Conservation (phyloP, 139 green algal species). For the Tetradesmus lagerheimii region DNA sequence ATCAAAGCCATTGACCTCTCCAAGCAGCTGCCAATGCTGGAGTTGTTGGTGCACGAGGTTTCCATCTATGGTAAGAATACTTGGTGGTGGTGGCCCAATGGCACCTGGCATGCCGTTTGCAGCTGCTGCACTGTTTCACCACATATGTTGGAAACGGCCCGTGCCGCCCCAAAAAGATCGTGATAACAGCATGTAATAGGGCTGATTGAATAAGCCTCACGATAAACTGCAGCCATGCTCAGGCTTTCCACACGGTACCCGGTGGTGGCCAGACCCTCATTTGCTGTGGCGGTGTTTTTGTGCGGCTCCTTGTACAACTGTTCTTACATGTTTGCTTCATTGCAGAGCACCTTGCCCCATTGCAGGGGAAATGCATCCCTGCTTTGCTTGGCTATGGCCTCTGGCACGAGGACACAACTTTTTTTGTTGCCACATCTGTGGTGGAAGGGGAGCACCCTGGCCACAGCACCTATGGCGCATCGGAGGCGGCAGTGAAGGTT, state of each 20-base stretch:
- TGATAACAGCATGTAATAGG: not conserved
- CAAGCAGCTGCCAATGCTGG: not conserved
- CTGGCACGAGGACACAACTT: conserved; percentile 1
- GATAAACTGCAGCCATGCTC: not conserved
- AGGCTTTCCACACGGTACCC: not conserved
- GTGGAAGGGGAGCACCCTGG: conserved; percentile 10
- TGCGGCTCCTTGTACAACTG: too few species aligned
- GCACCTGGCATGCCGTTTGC: not conserved
- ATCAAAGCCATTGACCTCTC: conserved; percentile 8
- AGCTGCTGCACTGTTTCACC: not conserved
- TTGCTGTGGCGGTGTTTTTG: not conserved
- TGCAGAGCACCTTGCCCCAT: not conserved
- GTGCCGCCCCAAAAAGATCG: not conserved
- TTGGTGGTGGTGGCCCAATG: not conserved
- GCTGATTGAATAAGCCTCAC: not conserved
- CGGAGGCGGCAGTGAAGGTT: conserved; percentile 4
- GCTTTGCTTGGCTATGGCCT: not conserved
- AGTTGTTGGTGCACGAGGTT: not conserved
- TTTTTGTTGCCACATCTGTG: conserved; percentile 7
- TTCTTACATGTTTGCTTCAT: not conserved
- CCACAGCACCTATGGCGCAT: not conserved
- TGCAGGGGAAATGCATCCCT: conserved; percentile 3
- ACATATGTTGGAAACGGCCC: not conserved
- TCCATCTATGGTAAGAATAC: not conserved
- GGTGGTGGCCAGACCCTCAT: not conserved